These are phyloP conservation scores for Mucor circinelloides DNA, from an alignment of 371 early-diverging fungal species.

Conservation along the genomic window DNA sequence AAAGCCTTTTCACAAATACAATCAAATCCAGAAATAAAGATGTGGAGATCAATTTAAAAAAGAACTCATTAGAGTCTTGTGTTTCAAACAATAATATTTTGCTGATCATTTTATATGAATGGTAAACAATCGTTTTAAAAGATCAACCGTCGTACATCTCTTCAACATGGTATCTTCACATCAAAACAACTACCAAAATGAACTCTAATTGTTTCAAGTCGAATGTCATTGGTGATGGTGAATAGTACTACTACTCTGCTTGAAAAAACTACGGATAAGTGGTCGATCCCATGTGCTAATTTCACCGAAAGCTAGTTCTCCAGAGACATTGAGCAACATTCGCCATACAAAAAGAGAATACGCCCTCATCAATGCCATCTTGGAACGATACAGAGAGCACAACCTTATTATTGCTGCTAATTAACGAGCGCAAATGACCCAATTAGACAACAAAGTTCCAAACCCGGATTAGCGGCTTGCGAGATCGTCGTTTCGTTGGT, in stretches of 20 bases:
- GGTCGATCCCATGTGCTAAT: neutral
- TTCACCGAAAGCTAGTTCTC: neutral
- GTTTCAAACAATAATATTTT: slow-evolving; percentile 1
- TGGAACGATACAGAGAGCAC: neutral
- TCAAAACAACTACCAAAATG: neutral
- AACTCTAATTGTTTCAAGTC: neutral
- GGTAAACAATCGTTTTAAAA: neutral
- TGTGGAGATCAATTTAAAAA: neutral
- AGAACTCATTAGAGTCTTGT: neutral
- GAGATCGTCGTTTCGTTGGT: slow-evolving; percentile 2
- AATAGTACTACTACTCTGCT: neutral
- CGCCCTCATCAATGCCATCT: neutral
- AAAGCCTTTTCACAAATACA: neutral
- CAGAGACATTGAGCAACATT: neutral
- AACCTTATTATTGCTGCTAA: neutral
- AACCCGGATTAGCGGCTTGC: neutral
- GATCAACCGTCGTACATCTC: neutral
- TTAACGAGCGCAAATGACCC: neutral
- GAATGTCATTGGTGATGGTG: neutral
- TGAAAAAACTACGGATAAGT: neutral
- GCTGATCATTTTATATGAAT: neutral
- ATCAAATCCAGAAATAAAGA: neutral
- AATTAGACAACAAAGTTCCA: neutral
- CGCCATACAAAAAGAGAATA: neutral
- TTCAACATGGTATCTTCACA: neutral